Evolutionary conservation across 2,329 filamentous ascomycete species (phyloP).

Genomic region (Aspergillus ibericus): DNA sequence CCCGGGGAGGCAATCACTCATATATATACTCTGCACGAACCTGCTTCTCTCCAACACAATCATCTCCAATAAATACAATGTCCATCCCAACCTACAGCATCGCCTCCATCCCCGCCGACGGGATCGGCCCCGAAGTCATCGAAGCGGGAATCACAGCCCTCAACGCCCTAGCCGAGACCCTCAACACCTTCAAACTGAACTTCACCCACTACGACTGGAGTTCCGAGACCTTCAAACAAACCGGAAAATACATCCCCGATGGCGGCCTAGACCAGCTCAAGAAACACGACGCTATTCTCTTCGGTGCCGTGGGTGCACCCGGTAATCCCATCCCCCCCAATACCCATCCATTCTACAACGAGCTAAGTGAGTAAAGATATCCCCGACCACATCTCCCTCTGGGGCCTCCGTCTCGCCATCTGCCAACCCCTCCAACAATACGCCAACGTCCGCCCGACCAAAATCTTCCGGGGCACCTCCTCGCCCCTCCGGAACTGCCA

Average conservation of each 20-base stretch:
- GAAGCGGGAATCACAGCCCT: conserved; percentile 63
- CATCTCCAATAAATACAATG: too few relatives aligned
- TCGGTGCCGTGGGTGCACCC: conserved; percentile 66
- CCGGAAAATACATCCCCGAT: conserved; percentile 64
- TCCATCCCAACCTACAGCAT: conserved; percentile 54
- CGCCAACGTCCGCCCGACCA: conserved; percentile 66
- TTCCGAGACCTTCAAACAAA: conserved; percentile 65
- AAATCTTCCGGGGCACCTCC: conserved; percentile 60
- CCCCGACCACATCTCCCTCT: conserved; percentile 67
- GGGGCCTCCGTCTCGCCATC: conserved; percentile 67
- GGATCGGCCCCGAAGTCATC: conserved; percentile 69
- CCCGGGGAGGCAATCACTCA: too few relatives aligned
- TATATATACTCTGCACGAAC: too few relatives aligned
- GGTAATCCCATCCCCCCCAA: conserved; percentile 28
- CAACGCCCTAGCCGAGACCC: conserved; percentile 42
- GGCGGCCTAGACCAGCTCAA: conserved; percentile 59
- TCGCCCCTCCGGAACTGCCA: conserved; percentile 57
- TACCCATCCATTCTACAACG: not conserved
- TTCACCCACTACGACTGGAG: conserved; percentile 68
- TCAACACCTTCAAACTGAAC: conserved; percentile 59
- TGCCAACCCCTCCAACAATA: conserved; percentile 68
- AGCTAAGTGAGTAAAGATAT: conserved; percentile 47
- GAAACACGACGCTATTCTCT: conserved; percentile 65
- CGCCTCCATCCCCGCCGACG: conserved; percentile 68
- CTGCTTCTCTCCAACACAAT: too few relatives aligned